Conservation (phyloP, 2,329 filamentous ascomycete species). For the Trichoderma simmonsii region DNA sequence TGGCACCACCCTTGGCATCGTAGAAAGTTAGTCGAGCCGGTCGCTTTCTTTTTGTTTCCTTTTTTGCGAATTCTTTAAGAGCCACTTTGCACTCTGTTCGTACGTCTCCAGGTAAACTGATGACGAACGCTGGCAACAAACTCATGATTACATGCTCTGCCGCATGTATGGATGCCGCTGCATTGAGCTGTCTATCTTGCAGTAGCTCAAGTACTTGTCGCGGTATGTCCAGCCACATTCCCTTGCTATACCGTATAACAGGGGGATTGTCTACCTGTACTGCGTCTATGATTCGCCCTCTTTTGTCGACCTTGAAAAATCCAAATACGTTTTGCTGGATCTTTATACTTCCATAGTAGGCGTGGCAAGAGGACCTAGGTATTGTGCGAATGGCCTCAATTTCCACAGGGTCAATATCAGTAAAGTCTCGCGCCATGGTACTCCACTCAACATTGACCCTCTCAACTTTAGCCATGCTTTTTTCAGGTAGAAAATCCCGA, state of each 20-base stretch:
- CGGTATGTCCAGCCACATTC: constrained; percentile 94
- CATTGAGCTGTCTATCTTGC: constrained; percentile 66
- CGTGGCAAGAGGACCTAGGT: constrained; percentile 57
- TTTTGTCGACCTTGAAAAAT: constrained; percentile 94
- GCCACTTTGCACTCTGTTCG: constrained; percentile 90
- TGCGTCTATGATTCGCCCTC: constrained; percentile 81
- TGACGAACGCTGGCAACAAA: constrained; percentile 85
- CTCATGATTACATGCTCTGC: constrained; percentile 88
- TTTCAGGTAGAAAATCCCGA: constrained; percentile 79
- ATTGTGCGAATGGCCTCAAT: constrained; percentile 83
- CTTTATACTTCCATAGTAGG: constrained; percentile 82
- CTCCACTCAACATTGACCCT: constrained; percentile 92
- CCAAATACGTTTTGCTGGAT: constrained; percentile 89
- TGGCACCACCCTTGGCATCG: constrained; percentile 84
- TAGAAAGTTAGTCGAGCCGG: constrained; percentile 91
- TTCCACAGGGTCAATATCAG: constrained; percentile 89
- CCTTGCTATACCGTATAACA: constrained; percentile 78
- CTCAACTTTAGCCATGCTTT: constrained; percentile 81
- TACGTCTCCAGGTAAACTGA: constrained; percentile 86
- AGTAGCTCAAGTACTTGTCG: constrained; percentile 75
- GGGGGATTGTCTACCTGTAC: constrained; percentile 92
- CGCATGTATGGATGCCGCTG: constrained; percentile 88
- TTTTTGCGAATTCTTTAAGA: constrained; percentile 79
- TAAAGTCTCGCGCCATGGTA: constrained; percentile 88
- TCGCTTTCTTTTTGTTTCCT: constrained; percentile 68